Base-by-base conservation (phyloP, 495 filamentous ascomycete genomes). In the Lindgomyces ingoldianus region DNA sequence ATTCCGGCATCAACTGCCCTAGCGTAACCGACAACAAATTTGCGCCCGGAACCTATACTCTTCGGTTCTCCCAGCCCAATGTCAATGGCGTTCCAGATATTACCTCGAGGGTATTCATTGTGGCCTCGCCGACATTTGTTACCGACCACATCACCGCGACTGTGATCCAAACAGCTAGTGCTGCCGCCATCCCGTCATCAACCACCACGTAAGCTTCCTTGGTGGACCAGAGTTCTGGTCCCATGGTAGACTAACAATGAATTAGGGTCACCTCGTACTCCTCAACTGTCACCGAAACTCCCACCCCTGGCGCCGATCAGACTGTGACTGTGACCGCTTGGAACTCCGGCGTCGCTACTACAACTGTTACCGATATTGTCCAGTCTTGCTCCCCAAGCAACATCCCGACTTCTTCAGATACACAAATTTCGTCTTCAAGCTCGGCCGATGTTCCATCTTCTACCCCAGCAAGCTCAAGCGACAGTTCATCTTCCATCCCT, bases 11-110 rank as follows among this genome's bases (percentile, higher is more conserved):
- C 27, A 42, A 60, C 24, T 59, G 62, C 33, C 62, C 55, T 6
- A 57, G 45, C 21, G 41, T 49, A 16, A 56, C 36, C 2, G 30
- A 57, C 50, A 67, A 60, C 26, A 14, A 55, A 18, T 60, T 67
- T 19, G 33, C 48, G 2, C 26, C 57, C 21, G 63, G 57, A 3
- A 55, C 63, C n/a, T 65, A 65, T 48, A 65, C 62, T 19, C 22
- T 65, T 3, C 21, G 49, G 27, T 65, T 65, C 48, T 29, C 24
- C 39, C 57, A 67, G 27, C 62, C 62, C 1, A 47, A 44, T 21
- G 33, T 50, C 21, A 39, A 33, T 29, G 57, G 57, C 3, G 26
- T 42, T 4, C 57, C 63, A 11, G 29, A 4, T 8, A 67, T 67
- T 9, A 21, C 49, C 4, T 57, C 63, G 1, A 47, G 33, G 6